Evolutionary conservation across 2,329 filamentous ascomycete genomes (phyloP), one percentile per base, ranked within the genome.

Genomic region (Aureobasidium sp.): DNA sequence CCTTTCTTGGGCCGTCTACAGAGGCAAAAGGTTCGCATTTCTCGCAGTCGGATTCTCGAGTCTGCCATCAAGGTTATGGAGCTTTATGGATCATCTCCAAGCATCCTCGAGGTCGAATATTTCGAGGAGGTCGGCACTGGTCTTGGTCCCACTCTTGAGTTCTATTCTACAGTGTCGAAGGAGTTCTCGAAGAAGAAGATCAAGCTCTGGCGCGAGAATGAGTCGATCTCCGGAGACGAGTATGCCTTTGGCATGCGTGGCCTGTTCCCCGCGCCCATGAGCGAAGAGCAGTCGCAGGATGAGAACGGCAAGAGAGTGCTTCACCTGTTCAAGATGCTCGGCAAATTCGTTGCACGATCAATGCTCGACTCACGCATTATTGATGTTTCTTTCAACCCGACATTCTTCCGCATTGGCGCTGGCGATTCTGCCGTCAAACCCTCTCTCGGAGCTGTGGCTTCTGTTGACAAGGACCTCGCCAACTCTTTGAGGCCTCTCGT

Each of bases 51-150:
- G 63, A 96, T 98, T 40, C 77, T 98, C 6, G 93, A 98, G 67
- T 97, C 93, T 12, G 93, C 93, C 0, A 77, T 97, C 68, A 98
- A 98, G 70, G 93, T 98, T 25, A 97, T 98, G 91, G 91, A 98
- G 62, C 79, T 97, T 2, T 98, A 98, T 63, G 93, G 93, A 0
- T 88, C 88, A n/a, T 95, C 91, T 1, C 88, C 95, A 55, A 97
- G 91, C 66, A 88, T 97, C 24, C 74, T 98, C 0, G 93, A 98
- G 65, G 91, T 98, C 2, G 94, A 98, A 64, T 98, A 98, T 65
- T 98, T 98, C 61, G 93, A 97, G 63, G 93, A 98, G 71, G 93
- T 98, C 19, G 93, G 93, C 54, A 98, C 94, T 21, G 93, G 93
- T 41, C 77, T 98, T 40, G 93, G 93, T 0, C 93, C 93, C 3